Base-by-base conservation (phyloP, 2,329 filamentous ascomycete species). In the Ceratocystis colombiana region DNA sequence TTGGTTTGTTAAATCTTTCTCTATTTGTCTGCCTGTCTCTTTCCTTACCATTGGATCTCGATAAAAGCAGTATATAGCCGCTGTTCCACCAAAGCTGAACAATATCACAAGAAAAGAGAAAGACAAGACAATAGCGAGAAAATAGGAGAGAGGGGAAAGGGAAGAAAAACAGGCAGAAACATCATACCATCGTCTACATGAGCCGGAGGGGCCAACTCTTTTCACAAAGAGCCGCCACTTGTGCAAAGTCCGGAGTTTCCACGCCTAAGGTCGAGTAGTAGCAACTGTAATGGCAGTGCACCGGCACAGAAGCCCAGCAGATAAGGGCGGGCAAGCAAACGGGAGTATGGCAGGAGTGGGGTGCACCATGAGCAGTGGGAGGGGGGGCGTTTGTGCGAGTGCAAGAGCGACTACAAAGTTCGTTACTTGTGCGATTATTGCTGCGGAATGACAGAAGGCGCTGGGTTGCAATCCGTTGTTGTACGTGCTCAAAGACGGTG, bases 161-260 rank as follows among this genome's bases (percentile, higher is more conserved):
- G 25, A 48, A 62, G 30, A 45, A 37, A 50, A 50, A 20, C 17
- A 65, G 25, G 62, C 2, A 33, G 12, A 59, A 37, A 61, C 68
- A 57, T 59, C 66, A 69, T 67, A 68, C 68, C 70, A 67, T 64
- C 46, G 50, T 67, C 61, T 59, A 67, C 59, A 64, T 68, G 45
- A 64, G 53, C 59, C 61, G 64, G 62, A 69, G 66, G 37, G 67
- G 67, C 67, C 66, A 67, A 65, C 67, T 63, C 65, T 68, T 61
- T 50, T 33, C 37, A 15, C 37, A 41, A 41, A 53, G 67, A 67
- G 67, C 65, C 62, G 65, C 61, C 64, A 33, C 20, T 15, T 44
- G 59, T 41, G 10, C 37, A 5, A 41, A 41, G 37, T 41, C 12
- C 12, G 37, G 37, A 15, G 12, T 41, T 41, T 15, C 37, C 10